phyloP scores from a whole-genome alignment of 2,329 filamentous ascomycete species.

The Phialophora tarda region DNA sequence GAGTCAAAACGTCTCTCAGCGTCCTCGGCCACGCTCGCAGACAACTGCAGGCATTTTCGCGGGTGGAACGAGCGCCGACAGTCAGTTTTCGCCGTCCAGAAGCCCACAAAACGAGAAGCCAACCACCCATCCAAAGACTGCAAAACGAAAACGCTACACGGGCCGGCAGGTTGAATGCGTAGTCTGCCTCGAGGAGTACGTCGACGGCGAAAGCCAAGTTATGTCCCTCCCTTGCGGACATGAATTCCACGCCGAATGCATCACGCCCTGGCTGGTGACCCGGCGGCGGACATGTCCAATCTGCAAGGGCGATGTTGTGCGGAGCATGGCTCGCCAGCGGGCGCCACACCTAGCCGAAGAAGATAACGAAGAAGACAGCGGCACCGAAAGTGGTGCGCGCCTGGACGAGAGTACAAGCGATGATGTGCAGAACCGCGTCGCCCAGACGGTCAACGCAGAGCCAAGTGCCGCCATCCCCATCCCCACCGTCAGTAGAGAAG shows the following conservation, averaged over 20 bases:
- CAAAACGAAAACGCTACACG: constrained; percentile 62
- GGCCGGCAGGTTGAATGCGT: constrained; percentile 83
- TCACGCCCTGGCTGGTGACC: constrained; percentile 96
- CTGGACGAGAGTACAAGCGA: constrained; percentile 49
- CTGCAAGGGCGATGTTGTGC: constrained; percentile 95
- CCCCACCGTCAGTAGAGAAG: constrained; percentile 44
- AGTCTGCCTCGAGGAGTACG: constrained; percentile 94
- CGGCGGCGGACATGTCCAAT: constrained; percentile 96
- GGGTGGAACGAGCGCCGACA: constrained; percentile 23
- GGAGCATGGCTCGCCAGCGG: constrained; percentile 58
- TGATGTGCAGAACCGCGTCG: constrained; percentile 53
- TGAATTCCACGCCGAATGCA: constrained; percentile 97
- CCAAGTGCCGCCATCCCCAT: constrained; percentile 59
- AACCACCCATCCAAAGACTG: constrained; percentile 39
- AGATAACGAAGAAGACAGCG: constrained; percentile 38
- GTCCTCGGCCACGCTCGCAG: constrained; percentile 47
- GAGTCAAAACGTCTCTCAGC: constrained; percentile 43
- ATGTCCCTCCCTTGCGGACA: constrained; percentile 98
- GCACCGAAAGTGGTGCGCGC: not conserved
- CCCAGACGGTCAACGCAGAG: constrained; percentile 54
- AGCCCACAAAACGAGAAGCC: constrained; percentile 40
- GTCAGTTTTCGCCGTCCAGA: constrained; percentile 24
- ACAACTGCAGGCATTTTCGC: constrained; percentile 45
- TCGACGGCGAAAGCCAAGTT: constrained; percentile 89
- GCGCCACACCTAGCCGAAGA: constrained; percentile 27